A percentile compares a stretch with the other conserved stretches of the same genome.
phyloP scores from a whole-genome alignment of 1,284 basidiomycete genomes.

The Tilletia walkeri region DNA sequence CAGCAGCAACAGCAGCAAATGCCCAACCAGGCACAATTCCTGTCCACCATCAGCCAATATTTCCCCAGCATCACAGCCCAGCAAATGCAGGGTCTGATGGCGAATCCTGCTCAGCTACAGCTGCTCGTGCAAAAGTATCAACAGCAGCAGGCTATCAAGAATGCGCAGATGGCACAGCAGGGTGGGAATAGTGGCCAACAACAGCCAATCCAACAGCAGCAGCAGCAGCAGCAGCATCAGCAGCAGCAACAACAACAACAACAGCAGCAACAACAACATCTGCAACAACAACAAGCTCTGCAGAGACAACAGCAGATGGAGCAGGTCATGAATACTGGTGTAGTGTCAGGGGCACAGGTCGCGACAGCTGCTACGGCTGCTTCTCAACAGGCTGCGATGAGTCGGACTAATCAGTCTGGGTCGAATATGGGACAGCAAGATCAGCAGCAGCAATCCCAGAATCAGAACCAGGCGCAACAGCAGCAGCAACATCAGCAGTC shows the following conservation, averaged over 20 bases:
- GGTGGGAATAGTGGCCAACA: neutral
- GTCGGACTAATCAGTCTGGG: conserved; percentile 26
- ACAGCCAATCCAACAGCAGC: conserved; percentile 23
- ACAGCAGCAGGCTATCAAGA: neutral
- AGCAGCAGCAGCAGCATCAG: conserved; percentile 40
- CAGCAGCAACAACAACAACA: conserved; percentile 34
- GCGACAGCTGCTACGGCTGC: conserved; percentile 8
- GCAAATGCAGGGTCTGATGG: neutral
- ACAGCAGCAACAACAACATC: conserved; percentile 26
- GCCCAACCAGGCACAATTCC: conserved; percentile 29
- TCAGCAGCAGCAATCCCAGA: conserved; percentile 22
- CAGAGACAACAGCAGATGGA: conserved; percentile 27
- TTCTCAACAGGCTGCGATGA: conserved; percentile 21
- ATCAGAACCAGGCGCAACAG: conserved; percentile 23
- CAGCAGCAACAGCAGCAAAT: conserved; percentile 27
- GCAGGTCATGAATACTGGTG: conserved; percentile 28
- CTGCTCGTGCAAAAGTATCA: neutral
- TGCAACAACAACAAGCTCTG: conserved; percentile 23
- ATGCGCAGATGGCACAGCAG: neutral
- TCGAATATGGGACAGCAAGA: conserved; percentile 27
- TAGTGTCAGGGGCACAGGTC: conserved; percentile 20
- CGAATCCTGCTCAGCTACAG: conserved; percentile 1
- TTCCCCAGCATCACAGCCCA: neutral
- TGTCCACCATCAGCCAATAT: conserved; percentile 33
- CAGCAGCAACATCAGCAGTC: conserved; percentile 26